Base-by-base conservation (phyloP, 345 rosid genomes). In the Eucalyptus marginata region DNA sequence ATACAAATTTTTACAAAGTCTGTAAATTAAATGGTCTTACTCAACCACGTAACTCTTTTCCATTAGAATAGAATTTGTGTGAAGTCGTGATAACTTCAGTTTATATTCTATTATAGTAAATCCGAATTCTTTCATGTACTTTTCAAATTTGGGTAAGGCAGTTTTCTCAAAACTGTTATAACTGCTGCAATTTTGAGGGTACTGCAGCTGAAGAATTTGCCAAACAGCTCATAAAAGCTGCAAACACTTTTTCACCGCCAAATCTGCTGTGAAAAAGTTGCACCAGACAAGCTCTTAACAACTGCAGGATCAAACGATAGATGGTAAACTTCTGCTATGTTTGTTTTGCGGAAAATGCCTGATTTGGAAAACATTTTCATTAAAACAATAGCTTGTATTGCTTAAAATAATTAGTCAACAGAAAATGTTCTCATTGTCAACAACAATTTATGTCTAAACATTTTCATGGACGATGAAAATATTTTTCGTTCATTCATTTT, bases 271-370 rank as follows among this genome's bases (percentile, higher is more conserved):
- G 44, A 16, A 68, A 68, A 68, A 33, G 80, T 33, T 33, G 43
- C 80, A 33, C 31, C 80, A 17, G 24, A 33, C 80, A 17, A 68
- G 13, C 7, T 68, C 80, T 68, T 66, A 3, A 66, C 40, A 66
- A 66, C 79, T 31, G 11, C 1, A 66, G 79, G 40, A 66, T 31
- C 79, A 31, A 31, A 31, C 31, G 79, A 66, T 1, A 66, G 40
- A 66, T 66, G 80, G 33, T 17, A 68, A 68, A 68, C 3, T 68
- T 68, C 44, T 2, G 3, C 68, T 59, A 13, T 4, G 36, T 36
- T 36, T 59, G 16, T 59, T 27, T 59, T 1, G 2, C 0, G 7
- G 14, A 59, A 27, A 59, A 59, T 59, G 1, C 2, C 12, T 13
- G 15, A 11, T 59, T 59, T 59, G 7, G 31, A 59, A 59, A 27